Evolutionary conservation across 176 grass and related monocot species (phyloP).

Genomic region (Pontederia crassipes): DNA sequence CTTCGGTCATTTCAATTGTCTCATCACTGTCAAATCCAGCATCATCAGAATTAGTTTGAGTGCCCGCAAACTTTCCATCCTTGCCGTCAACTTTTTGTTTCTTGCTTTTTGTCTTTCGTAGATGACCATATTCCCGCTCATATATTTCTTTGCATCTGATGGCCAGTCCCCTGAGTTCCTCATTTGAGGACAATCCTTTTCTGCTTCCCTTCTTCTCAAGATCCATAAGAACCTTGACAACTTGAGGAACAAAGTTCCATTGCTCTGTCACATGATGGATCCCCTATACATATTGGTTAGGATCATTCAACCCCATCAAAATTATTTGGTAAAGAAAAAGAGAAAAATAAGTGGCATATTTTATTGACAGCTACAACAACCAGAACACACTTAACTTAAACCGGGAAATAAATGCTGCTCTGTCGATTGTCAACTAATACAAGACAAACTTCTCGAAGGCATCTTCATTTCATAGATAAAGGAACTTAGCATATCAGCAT

Average conservation of each 20-base stretch:
- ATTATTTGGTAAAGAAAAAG: neutral
- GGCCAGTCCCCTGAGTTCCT: constrained; percentile 40
- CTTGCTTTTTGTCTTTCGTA: constrained; percentile 27
- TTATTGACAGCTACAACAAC: too few species aligned
- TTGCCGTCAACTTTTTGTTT: constrained; percentile 9
- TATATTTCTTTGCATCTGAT: constrained; percentile 70
- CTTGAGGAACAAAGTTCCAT: constrained; percentile 74
- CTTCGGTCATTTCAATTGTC: constrained; percentile 86
- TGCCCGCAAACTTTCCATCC: neutral
- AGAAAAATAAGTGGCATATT: too few species aligned
- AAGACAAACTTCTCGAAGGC: too few species aligned
- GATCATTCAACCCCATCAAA: neutral
- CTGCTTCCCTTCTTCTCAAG: constrained; percentile 34
- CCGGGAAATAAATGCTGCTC: too few species aligned
- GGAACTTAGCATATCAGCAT: too few species aligned
- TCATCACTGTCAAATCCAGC: constrained; percentile 61
- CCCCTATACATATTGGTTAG: constrained; percentile 32
- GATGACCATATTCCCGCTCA: constrained; percentile 30
- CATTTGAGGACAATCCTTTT: constrained; percentile 29
- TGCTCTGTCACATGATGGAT: constrained; percentile 48
- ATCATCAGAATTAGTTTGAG: constrained; percentile 15
- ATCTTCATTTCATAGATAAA: too few species aligned
- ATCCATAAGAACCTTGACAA: constrained; percentile 42
- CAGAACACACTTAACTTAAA: too few species aligned
- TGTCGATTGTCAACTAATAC: too few species aligned